These are phyloP conservation scores for Acanthamoeba sp. DNA, from an alignment of 208 protist species.

Conservation along the genomic window DNA sequence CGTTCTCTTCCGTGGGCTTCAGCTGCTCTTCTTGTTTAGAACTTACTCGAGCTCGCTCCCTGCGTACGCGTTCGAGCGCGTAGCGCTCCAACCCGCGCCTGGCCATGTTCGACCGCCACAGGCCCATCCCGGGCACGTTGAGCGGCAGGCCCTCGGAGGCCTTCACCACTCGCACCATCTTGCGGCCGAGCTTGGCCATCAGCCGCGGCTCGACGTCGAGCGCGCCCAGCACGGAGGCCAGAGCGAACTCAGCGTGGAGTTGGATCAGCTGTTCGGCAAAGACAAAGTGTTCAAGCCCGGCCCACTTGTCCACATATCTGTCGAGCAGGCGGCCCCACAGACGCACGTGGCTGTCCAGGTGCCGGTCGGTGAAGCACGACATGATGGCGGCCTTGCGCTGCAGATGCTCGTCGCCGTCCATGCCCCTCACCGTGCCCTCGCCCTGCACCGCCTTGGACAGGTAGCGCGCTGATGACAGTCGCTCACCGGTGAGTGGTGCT, in stretches of 20 bases:
- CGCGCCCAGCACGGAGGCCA: conserved; percentile 9
- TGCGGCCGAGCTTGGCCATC: not conserved
- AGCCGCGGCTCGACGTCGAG: not conserved
- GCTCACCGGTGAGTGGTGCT: not conserved
- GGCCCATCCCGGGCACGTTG: not conserved
- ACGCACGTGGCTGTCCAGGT: not conserved
- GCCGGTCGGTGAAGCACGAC: not conserved
- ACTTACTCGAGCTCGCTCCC: not conserved
- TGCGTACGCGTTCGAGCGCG: not conserved
- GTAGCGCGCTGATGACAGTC: not conserved
- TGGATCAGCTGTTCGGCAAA: not conserved
- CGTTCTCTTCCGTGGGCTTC: not conserved
- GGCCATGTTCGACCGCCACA: conserved; percentile 23
- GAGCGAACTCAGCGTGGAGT: not conserved
- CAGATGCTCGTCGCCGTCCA: not conserved
- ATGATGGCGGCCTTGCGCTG: not conserved
- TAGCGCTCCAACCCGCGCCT: not conserved
- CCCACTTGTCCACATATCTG: not conserved
- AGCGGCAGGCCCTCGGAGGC: not conserved
- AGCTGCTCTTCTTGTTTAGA: not conserved
- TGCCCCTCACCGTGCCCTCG: not conserved
- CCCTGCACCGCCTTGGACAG: not conserved
- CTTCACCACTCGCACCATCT: not conserved
- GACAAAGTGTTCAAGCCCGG: not conserved
- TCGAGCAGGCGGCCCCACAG: not conserved